phyloP scores from a whole-genome alignment of 495 filamentous ascomycete genomes.

The Neurospora tetraspora region DNA sequence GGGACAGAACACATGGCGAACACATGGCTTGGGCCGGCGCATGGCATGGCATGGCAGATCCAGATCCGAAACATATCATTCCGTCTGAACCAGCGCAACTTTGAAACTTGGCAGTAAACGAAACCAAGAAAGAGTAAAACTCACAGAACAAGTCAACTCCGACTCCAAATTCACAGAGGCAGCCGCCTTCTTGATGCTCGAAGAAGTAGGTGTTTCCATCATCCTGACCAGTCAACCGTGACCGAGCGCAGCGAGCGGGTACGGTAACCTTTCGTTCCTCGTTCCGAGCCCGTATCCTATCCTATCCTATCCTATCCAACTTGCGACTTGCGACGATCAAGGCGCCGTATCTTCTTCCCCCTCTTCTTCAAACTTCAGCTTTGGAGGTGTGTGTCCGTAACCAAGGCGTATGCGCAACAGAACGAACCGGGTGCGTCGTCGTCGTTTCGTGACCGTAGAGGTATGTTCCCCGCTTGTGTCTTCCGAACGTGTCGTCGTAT shows the following conservation, averaged over 20 bases:
- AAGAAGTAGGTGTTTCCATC: neutral
- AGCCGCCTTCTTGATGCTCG: neutral
- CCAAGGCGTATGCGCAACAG: neutral
- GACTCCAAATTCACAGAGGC: constrained; percentile 59
- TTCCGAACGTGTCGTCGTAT: neutral
- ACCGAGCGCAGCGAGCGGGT: neutral
- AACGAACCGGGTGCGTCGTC: neutral
- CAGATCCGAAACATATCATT: neutral
- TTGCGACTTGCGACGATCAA: neutral
- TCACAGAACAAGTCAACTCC: constrained; percentile 86
- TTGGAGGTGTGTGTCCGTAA: neutral
- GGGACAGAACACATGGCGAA: neutral
- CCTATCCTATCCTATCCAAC: neutral
- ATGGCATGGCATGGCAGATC: neutral
- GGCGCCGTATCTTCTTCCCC: neutral
- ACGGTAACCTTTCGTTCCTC: neutral
- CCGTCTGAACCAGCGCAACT: neutral
- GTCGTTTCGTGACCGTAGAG: neutral
- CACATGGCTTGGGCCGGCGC: neutral
- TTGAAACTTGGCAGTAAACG: neutral
- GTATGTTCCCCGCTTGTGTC: neutral
- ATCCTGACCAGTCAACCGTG: neutral
- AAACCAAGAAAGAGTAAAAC: constrained; percentile 13
- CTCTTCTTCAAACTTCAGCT: neutral
- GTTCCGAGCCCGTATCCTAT: neutral